Base-by-base conservation (phyloP, 805 yeast genomes). In the Torulaspora maleeae region DNA sequence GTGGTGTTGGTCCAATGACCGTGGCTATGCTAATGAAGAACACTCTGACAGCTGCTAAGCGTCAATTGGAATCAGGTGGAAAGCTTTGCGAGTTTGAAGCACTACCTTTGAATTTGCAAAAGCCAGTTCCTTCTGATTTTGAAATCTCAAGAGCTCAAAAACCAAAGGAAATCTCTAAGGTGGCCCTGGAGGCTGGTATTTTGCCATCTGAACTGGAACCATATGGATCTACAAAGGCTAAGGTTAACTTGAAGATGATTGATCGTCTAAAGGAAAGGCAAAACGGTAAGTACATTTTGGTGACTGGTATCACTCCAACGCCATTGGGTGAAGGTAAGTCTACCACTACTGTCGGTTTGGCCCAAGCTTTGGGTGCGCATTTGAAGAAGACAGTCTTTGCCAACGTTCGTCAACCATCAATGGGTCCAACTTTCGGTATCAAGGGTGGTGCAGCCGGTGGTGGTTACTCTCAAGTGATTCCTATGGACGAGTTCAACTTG, bases 391-490 rank as follows among this genome's bases (percentile, higher is more conserved):
- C 82, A 48, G 82, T 83, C 11, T 76, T 84, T 60, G 93, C 91
- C 52, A 84, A 83, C 61, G 93, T 84, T 42, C 78, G 93, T 73
- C 93, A 84, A 64, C 93, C 93, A 20, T 82, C 89, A 7, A 83
- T 84, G 90, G 93, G 93, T 45, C 93, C 93, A 53, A 84, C 93
- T 15, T 84, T 84, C 59, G 93, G 93, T 70, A 83, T 84, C 55
- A 84, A 84, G 66, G 93, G 93, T 68, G 93, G 93, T 69, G 93
- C 93, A 55, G 93, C 93, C 6, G 93, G 93, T 64, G 91, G 93
- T 66, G 93, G 93, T 49, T 84, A 83, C 62, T 82, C 93, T 24
- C 91, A 84, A 67, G 93, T 84, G 27, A 83, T 84, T 63, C 93
- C 93, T 52, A 84, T 84, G 93, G 91, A 84, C 66, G 93, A 84